Conservation (phyloP, 2,329 filamentous ascomycete species). For the Aspergillus hiratsukae region DNA sequence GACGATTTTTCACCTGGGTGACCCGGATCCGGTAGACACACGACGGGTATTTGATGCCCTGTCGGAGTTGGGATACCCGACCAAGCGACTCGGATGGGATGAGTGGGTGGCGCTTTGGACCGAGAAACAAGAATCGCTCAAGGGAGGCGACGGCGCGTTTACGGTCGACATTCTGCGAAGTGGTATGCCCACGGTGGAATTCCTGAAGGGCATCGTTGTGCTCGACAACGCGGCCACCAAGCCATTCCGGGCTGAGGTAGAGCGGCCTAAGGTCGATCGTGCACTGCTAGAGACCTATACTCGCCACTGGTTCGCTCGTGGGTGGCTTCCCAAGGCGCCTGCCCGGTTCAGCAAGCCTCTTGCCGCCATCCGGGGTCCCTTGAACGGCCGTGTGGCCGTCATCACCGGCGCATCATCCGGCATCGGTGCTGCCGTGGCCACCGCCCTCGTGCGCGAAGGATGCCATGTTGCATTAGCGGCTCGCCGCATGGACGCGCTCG, state of each 20-base stretch:
- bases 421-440: slow-evolving; percentile 70
- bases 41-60: slow-evolving; percentile 62
- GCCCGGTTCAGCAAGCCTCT: slow-evolving; percentile 44
- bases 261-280: slow-evolving; percentile 64
- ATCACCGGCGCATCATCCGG: slow-evolving; percentile 77
- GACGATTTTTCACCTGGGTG: slow-evolving; percentile 68
- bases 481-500: slow-evolving; percentile 64
- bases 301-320: slow-evolving; percentile 73
- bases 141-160: slow-evolving; percentile 66
- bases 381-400: slow-evolving; percentile 67
- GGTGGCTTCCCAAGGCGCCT: slow-evolving; percentile 67
- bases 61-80: slow-evolving; percentile 64
- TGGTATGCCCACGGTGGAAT: slow-evolving; percentile 73
- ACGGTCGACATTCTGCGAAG: slow-evolving; percentile 75
- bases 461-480: slow-evolving; percentile 69
- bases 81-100: slow-evolving; percentile 62
- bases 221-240: slow-evolving; percentile 67
- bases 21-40: slow-evolving; percentile 65
- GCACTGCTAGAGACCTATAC: slow-evolving; percentile 72
- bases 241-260: slow-evolving; percentile 54
- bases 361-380: slow-evolving; percentile 50
- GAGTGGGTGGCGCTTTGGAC: slow-evolving; percentile 72
- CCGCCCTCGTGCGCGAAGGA: slow-evolving; percentile 64
- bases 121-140: slow-evolving; percentile 61
- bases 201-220: slow-evolving; percentile 65